A percentile compares a stretch with the other conserved stretches of the same genome.
phyloP scores from a whole-genome alignment of 164 flowering plant genomes.

The Akebia trifoliata region DNA sequence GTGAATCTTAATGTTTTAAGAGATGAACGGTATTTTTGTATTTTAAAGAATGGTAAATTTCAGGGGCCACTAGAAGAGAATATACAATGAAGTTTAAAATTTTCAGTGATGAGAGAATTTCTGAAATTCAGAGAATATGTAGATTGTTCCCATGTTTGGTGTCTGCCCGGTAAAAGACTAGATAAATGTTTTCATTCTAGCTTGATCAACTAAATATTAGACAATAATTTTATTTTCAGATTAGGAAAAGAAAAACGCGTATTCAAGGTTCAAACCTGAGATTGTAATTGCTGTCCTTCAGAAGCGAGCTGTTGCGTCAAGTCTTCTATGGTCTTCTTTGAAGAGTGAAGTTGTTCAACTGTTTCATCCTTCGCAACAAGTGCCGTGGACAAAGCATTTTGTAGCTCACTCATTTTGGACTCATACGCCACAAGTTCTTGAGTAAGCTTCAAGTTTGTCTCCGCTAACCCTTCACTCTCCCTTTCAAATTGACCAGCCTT shows the following conservation, averaged over 20 bases:
- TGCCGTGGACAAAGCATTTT: conserved; percentile 32
- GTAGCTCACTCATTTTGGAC: conserved; percentile 46
- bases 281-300: conserved; percentile 51
- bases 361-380: conserved; percentile 47
- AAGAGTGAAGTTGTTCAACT: conserved; percentile 41
- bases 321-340: conserved; percentile 55
- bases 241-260: background rate
- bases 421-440: conserved; percentile 54
- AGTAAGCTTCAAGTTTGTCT: conserved; percentile 59
- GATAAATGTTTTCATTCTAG: background rate
- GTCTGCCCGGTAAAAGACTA: too few species aligned
- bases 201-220: too few species aligned
- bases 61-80: too few species aligned
- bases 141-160: too few species aligned
- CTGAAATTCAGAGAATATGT: too few species aligned
- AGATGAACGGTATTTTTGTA: too few species aligned
- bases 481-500: conserved; percentile 37
- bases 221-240: background rate
- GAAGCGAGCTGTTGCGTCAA: conserved; percentile 47
- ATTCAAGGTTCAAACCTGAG: conserved; percentile 47
- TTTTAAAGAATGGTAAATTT: too few species aligned
- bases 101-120: too few species aligned
- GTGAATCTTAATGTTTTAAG: too few species aligned
- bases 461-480: conserved; percentile 56
- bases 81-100: too few species aligned